These are phyloP conservation scores for Chromosphaera perkinsii DNA, from an alignment of 208 protist species.

Conservation along the genomic window DNA sequence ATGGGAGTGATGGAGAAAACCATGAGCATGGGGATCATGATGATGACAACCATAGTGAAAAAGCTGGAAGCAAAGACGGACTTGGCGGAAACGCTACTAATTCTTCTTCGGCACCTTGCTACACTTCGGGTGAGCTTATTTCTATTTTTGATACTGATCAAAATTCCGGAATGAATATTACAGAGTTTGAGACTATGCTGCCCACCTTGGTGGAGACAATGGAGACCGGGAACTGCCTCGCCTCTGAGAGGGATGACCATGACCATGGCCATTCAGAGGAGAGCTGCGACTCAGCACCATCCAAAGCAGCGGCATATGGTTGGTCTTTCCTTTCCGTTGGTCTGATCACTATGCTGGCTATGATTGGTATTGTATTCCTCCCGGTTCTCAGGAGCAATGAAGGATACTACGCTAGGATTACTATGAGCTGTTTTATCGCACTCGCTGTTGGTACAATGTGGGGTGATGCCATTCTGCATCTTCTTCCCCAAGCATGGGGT, in stretches of 20 bases:
- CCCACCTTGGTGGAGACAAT: neutral
- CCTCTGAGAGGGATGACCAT: neutral
- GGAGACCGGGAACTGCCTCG: neutral
- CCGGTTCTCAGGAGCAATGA: neutral
- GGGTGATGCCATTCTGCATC: slow-evolving; percentile 29
- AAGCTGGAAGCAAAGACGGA: too few species aligned
- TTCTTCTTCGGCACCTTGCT: too few species aligned
- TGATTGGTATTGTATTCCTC: neutral
- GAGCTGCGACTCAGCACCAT: too few species aligned
- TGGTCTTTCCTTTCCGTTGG: neutral
- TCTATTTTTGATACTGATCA: too few species aligned
- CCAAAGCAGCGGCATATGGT: neutral
- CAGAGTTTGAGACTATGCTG: neutral
- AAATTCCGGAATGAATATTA: neutral
- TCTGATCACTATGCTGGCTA: neutral
- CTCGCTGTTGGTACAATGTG: slow-evolving; percentile 10
- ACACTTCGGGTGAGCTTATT: too few species aligned
- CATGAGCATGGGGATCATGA: neutral
- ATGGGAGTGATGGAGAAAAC: neutral
- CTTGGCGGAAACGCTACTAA: too few species aligned
- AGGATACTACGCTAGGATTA: neutral
- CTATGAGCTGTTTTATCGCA: slow-evolving; percentile 5
- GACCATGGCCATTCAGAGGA: neutral
- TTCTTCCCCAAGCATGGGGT: slow-evolving; percentile 5
- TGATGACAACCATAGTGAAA: neutral